Evolutionary conservation across 148 eudicot species (phyloP).

Genomic region (Fagopyrum esculentum): DNA sequence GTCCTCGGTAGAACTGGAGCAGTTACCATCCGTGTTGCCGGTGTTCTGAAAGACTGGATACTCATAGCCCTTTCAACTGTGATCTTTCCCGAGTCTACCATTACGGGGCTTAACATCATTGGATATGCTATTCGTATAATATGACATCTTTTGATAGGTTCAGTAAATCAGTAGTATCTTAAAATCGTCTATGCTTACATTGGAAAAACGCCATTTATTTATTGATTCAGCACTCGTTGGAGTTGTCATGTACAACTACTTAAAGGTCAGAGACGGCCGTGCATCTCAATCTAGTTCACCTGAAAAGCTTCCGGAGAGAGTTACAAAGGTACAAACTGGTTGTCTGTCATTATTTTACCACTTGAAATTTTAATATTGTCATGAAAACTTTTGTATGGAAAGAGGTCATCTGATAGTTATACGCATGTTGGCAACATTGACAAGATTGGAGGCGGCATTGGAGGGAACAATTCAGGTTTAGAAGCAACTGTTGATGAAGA

Average conservation of each 20-base stretch:
- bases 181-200: neutral
- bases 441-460: constrained; percentile 17
- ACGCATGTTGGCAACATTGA: constrained; percentile 19
- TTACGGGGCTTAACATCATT: constrained; percentile 72
- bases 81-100: constrained; percentile 76
- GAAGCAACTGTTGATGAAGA: neutral
- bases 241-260: constrained; percentile 41
- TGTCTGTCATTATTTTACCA: neutral
- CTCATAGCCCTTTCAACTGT: constrained; percentile 87
- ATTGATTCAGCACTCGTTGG: constrained; percentile 33
- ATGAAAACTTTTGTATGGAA: constrained; percentile 23
- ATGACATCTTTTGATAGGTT: neutral
- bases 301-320: constrained; percentile 31
- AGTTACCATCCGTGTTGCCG: constrained; percentile 87
- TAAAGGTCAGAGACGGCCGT: constrained; percentile 36
- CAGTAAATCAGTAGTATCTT: no score
- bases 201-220: neutral
- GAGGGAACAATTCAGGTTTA: constrained; percentile 14
- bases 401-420: constrained; percentile 26
- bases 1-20: constrained; percentile 94
- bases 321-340: constrained; percentile 20
- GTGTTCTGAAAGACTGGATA: constrained; percentile 90
- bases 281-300: constrained; percentile 28
- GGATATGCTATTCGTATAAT: constrained; percentile 80
- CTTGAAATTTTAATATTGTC: no score